Conservation (phyloP, 2,329 filamentous ascomycete genomes). For the Knufia petricola region DNA sequence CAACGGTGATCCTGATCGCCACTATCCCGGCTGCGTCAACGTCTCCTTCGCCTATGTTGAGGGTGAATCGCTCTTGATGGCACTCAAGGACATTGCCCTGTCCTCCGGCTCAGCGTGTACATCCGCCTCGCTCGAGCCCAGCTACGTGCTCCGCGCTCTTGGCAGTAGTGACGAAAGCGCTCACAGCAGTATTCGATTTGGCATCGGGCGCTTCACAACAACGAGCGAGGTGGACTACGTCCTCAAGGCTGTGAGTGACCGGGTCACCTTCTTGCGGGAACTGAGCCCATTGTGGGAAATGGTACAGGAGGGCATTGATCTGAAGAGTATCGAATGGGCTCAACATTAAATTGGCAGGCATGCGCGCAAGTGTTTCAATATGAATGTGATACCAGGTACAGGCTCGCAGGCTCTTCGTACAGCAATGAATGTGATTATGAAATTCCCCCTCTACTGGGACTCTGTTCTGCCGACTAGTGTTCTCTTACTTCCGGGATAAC, state of each 20-base stretch:
- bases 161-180: slow-evolving; percentile 96
- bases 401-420: too few species aligned
- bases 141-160: slow-evolving; percentile 86
- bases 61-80: slow-evolving; percentile 96
- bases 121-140: slow-evolving; percentile 89
- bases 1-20: slow-evolving; percentile 72
- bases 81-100: slow-evolving; percentile 91
- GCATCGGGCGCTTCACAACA: slow-evolving; percentile 93
- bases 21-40: slow-evolving; percentile 96
- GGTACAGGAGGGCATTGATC: slow-evolving; percentile 89
- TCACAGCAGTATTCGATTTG: slow-evolving; percentile 95
- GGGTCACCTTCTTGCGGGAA: slow-evolving; percentile 87
- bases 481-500: too few species aligned
- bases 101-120: slow-evolving; percentile 97
- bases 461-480: too few species aligned
- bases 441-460: too few species aligned
- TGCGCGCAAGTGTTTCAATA: background rate
- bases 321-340: slow-evolving; percentile 96
- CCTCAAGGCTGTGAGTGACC: slow-evolving; percentile 80
- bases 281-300: slow-evolving; percentile 94
- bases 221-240: slow-evolving; percentile 96
- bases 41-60: slow-evolving; percentile 98
- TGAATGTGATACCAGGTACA: background rate
- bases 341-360: slow-evolving; percentile 58
- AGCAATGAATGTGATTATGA: background rate